A percentile compares a stretch with the other conserved stretches of the same genome.
Evolutionary conservation across 169 alveolate species (phyloP).

Genomic region (Perkinsus marinus): DNA sequence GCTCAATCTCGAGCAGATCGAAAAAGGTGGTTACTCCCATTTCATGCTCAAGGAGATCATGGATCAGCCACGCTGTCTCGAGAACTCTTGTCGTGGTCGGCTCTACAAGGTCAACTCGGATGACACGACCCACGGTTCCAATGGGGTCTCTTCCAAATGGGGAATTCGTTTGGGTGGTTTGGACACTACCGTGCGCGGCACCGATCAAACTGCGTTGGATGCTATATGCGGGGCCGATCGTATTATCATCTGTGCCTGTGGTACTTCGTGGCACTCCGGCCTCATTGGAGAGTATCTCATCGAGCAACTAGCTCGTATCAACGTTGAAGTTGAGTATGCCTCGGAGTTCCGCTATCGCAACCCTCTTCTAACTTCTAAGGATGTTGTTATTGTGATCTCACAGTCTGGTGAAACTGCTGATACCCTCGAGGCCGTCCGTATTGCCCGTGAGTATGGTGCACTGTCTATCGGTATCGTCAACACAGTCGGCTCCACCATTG

Average conservation of each 20-base stretch:
- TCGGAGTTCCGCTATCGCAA: constrained; percentile 33
- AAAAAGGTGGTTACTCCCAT: constrained; percentile 4
- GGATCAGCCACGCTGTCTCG: constrained; percentile 19
- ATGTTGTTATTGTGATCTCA: constrained; percentile 47
- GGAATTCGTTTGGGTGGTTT: background rate
- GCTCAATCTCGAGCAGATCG: background rate
- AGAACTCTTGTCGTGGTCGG: constrained; percentile 12
- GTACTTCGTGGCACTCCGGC: constrained; percentile 45
- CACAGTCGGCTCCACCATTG: constrained; percentile 66
- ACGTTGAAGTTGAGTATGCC: constrained; percentile 27
- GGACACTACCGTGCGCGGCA: background rate
- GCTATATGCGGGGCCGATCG: constrained; percentile 6
- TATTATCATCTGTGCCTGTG: constrained; percentile 17
- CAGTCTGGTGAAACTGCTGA: constrained; percentile 80
- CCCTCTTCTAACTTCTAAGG: constrained; percentile 28
- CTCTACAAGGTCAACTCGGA: background rate
- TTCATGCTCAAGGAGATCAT: constrained; percentile 6
- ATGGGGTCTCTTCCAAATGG: background rate
- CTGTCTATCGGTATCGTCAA: constrained; percentile 65
- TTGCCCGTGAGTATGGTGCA: constrained; percentile 39
- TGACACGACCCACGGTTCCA: background rate
- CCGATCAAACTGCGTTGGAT: background rate
- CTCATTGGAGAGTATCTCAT: constrained; percentile 22
- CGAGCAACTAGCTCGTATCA: constrained; percentile 15
- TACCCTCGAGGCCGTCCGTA: constrained; percentile 39